Conservation (phyloP, 108 stramenopile species). For the Cyclotella cryptica region DNA sequence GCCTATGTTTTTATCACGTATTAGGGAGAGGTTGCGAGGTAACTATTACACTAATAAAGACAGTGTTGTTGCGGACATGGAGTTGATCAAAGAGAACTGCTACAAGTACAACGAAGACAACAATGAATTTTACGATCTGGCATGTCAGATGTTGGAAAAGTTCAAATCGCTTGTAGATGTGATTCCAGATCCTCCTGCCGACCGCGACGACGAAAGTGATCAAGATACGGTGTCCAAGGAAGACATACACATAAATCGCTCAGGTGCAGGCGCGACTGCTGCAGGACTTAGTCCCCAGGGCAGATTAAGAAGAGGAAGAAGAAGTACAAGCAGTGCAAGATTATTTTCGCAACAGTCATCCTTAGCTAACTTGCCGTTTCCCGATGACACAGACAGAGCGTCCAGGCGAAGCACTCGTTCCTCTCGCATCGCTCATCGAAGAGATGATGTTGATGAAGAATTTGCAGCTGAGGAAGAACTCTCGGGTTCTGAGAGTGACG, state of each 20-base stretch:
- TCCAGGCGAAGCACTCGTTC: background rate
- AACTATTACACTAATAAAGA: conserved; percentile 74
- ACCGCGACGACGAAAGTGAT: conserved; percentile 12
- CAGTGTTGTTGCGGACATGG: conserved; percentile 77
- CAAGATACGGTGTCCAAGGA: background rate
- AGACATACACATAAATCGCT: background rate
- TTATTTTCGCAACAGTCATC: conserved; percentile 35
- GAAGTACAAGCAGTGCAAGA: conserved; percentile 26
- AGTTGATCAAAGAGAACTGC: conserved; percentile 83
- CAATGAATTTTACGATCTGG: conserved; percentile 57
- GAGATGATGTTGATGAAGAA: background rate
- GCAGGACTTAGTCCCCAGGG: background rate
- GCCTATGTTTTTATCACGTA: conserved; percentile 69
- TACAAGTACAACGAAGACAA: conserved; percentile 81
- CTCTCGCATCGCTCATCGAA: background rate
- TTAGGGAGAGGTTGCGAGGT: conserved; percentile 57
- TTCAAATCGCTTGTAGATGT: conserved; percentile 61
- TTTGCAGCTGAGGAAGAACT: background rate
- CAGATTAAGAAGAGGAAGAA: conserved; percentile 23
- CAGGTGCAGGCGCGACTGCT: background rate
- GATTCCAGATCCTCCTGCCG: conserved; percentile 14
- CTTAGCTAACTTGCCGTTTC: conserved; percentile 43
- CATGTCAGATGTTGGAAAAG: conserved; percentile 59
- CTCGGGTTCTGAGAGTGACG: background rate
- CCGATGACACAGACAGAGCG: background rate